Percentiles rank a stretch among this genome's conserved stretches.
These are phyloP conservation scores for Phaseolus coccineus DNA, from an alignment of 331 rosid species.

Conservation along the genomic window DNA sequence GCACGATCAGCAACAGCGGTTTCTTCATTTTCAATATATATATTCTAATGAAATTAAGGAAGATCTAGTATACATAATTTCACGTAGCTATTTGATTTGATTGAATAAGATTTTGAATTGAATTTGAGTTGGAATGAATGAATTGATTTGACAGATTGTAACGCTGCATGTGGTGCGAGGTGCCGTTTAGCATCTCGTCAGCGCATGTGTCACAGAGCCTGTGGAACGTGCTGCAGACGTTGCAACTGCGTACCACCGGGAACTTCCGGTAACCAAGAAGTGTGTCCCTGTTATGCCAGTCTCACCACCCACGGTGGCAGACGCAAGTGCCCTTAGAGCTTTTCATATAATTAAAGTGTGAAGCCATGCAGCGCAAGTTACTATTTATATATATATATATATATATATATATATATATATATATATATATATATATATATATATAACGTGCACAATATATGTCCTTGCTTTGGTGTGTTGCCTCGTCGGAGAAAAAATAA, in stretches of 20 bases:
- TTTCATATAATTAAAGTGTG: not conserved
- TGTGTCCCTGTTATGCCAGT: constrained; percentile 74
- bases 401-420: too few relatives aligned
- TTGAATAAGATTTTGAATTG: not conserved
- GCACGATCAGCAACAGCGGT: not conserved
- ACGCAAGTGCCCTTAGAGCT: constrained; percentile 78
- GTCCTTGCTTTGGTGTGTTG: not conserved
- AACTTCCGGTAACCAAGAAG: constrained; percentile 66
- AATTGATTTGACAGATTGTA: constrained; percentile 54
- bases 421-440: too few relatives aligned
- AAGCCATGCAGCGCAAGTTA: not conserved
- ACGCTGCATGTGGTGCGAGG: constrained; percentile 58
- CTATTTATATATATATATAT: not conserved
- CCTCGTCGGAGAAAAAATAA: not conserved
- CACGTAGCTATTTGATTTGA: not conserved
- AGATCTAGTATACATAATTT: too few relatives aligned
- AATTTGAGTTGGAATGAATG: not conserved
- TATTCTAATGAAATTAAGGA: too few relatives aligned
- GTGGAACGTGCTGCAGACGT: constrained; percentile 77
- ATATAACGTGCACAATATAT: not conserved
- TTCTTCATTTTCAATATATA: too few relatives aligned
- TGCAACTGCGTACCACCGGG: constrained; percentile 88
- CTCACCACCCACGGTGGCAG: constrained; percentile 71
- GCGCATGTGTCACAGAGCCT: constrained; percentile 65
- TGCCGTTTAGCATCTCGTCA: constrained; percentile 69